Evolutionary conservation across 2,329 filamentous ascomycete genomes (phyloP).

Genomic region (Cytospora schulzeri): DNA sequence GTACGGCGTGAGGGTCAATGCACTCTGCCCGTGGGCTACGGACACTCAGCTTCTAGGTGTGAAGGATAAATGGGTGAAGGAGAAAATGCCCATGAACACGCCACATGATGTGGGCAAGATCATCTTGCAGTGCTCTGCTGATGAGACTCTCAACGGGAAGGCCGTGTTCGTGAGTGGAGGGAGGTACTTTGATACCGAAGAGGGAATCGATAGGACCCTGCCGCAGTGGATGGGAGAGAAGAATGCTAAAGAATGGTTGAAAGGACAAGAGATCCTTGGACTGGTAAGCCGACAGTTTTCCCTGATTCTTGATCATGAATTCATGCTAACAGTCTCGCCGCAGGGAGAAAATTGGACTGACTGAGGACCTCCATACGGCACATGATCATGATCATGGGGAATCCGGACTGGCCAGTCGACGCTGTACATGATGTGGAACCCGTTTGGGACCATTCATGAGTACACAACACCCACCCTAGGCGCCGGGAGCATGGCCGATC

Average conservation of each 20-base stretch:
- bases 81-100: constrained; percentile 44
- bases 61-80: constrained; percentile 40
- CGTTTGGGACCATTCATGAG: no score
- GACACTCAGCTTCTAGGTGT: constrained; percentile 48
- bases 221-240: constrained; percentile 36
- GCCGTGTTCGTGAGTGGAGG: constrained; percentile 34
- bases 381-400: background rate
- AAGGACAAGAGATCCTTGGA: constrained; percentile 31
- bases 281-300: constrained; percentile 21
- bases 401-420: no score
- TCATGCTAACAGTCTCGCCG: background rate
- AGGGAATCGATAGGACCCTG: constrained; percentile 31
- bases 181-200: constrained; percentile 34
- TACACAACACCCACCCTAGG: no score
- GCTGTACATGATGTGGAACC: no score
- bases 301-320: no score
- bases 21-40: constrained; percentile 51
- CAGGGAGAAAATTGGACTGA: constrained; percentile 18
- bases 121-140: constrained; percentile 42
- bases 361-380: background rate
- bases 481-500: no score
- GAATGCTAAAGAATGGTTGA: constrained; percentile 30
- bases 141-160: constrained; percentile 35
- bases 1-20: constrained; percentile 45
- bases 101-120: constrained; percentile 45